phyloP scores from a whole-genome alignment of 2,329 filamentous ascomycete species.

The Davidsoniella eucalypti region DNA sequence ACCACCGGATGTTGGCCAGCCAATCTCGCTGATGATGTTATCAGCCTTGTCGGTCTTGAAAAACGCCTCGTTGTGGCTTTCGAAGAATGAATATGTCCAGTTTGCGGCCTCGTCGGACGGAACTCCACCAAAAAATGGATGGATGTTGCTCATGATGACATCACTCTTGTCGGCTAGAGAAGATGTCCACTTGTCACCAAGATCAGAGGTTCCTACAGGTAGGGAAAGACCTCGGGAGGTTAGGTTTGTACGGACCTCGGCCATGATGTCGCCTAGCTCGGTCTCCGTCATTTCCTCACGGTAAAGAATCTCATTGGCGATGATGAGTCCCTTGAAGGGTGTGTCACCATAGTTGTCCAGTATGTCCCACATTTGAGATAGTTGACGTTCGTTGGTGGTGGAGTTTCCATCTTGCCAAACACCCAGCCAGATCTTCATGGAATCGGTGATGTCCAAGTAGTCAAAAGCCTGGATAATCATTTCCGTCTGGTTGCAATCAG shows the following conservation, averaged over 20 bases:
- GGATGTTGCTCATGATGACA: slow-evolving; percentile 90
- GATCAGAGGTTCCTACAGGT: slow-evolving; percentile 71
- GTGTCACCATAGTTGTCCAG: slow-evolving; percentile 49
- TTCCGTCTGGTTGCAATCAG: slow-evolving; percentile 93
- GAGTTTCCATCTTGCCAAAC: slow-evolving; percentile 79
- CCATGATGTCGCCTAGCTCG: slow-evolving; percentile 46
- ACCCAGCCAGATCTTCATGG: slow-evolving; percentile 81
- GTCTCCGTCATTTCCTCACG: slow-evolving; percentile 55
- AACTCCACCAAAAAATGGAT: slow-evolving; percentile 85
- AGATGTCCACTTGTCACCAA: slow-evolving; percentile 73
- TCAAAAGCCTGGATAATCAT: slow-evolving; percentile 78
- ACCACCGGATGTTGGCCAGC: slow-evolving; percentile 76
- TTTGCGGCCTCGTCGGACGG: slow-evolving; percentile 47
- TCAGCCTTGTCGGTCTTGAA: slow-evolving; percentile 45
- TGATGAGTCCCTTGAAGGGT: slow-evolving; percentile 68
- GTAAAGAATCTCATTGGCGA: slow-evolving; percentile 66
- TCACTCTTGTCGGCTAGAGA: slow-evolving; percentile 56
- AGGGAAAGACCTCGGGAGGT: slow-evolving; percentile 48
- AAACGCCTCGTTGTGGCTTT: slow-evolving; percentile 46
- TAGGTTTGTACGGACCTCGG: slow-evolving; percentile 55
- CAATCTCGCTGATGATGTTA: slow-evolving; percentile 79
- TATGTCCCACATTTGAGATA: slow-evolving; percentile 70
- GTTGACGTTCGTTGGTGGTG: slow-evolving; percentile 70
- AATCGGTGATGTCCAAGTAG: slow-evolving; percentile 49
- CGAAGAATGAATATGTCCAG: slow-evolving; percentile 80